These are phyloP conservation scores for Scytalidium lignicola DNA, from an alignment of 2,329 filamentous ascomycete genomes.

Conservation along the genomic window DNA sequence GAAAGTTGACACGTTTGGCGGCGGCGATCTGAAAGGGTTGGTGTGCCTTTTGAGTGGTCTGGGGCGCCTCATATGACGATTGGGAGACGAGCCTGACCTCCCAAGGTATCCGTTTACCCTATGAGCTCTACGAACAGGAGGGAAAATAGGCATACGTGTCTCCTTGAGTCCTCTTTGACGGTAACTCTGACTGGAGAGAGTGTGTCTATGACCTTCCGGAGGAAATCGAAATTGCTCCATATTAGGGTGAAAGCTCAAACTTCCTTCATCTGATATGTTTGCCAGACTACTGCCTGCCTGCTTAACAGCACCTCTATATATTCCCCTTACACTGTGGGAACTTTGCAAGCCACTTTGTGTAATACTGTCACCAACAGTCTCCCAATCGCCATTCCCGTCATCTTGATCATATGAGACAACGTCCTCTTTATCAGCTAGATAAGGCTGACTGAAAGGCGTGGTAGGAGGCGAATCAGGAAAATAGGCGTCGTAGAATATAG, in stretches of 20 bases:
- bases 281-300: slow-evolving; percentile 25
- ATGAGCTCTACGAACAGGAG: slow-evolving; percentile 19
- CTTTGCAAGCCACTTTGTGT: not conserved
- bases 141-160: slow-evolving; percentile 18
- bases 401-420: slow-evolving; percentile 7
- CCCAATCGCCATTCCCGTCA: slow-evolving; percentile 24
- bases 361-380: slow-evolving; percentile 23
- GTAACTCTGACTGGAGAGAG: not conserved
- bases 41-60: slow-evolving; percentile 17
- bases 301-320: slow-evolving; percentile 12
- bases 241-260: slow-evolving; percentile 8
- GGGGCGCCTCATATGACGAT: slow-evolving; percentile 10
- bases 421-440: slow-evolving; percentile 1
- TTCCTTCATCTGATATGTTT: slow-evolving; percentile 19
- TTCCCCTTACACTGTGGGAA: not conserved
- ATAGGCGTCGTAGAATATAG: slow-evolving; percentile 13
- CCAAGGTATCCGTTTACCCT: slow-evolving; percentile 25
- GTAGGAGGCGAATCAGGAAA: slow-evolving; percentile 14
- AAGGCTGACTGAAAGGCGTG: slow-evolving; percentile 5
- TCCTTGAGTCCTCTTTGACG: slow-evolving; percentile 23
- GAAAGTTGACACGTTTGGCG: slow-evolving; percentile 13
- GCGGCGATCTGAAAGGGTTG: slow-evolving; percentile 23
- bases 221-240: slow-evolving; percentile 19
- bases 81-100: slow-evolving; percentile 9
- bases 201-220: slow-evolving; percentile 13